Base-by-base conservation (phyloP, 2,329 filamentous ascomycete genomes). In the Neofusicoccum sp. region DNA sequence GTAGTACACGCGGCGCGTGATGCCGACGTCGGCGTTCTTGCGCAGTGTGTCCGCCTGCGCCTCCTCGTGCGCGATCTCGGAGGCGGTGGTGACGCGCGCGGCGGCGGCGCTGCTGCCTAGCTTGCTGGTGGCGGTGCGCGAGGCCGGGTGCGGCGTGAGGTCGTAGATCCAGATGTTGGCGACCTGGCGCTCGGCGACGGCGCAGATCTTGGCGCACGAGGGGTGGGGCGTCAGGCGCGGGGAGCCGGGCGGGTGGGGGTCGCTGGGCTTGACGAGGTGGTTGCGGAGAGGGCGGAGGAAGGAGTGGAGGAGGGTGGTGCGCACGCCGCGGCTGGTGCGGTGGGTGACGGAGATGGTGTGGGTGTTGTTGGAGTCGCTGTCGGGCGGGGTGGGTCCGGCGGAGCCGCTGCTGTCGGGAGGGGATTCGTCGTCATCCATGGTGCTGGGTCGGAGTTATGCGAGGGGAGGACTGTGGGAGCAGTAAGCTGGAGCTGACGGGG, bases 151-250 rank as follows among this genome's bases (percentile, higher is more conserved):
- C 4, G 72, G 64, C 8, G 65, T 47, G 4, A 81, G 62, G 53
- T 81, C 79, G 69, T 82, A 83, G 20, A 82, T 70, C 64, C 75
- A 75, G 11, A 81, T 75, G 47, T 72, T 76, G 41, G 76, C 74
- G 11, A 79, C 72, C 48, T 66, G 69, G 7, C 77, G 72, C 63
- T 82, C 75, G 4, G 63, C 65, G n/a, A 79, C 66, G 7, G 69
- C 69, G 65, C 76, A 77, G 12, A 65, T 67, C 16, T 65, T 64
- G 2, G 67, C 64, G 7, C 73, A 71, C 45, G 70, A 70, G 49
- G 72, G 70, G 16, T 71, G 71, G 1, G 76, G 70, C 4, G 69
- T 68, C 1, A 82, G 69, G 26, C 67, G 67, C 6, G 74, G 72
- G 3, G 78, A 80, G 43, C 78, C 79, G 20, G 73, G 65, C 6